phyloP scores from a whole-genome alignment of 768 basidiomycete genomes.

The Boletus reticulatus region DNA sequence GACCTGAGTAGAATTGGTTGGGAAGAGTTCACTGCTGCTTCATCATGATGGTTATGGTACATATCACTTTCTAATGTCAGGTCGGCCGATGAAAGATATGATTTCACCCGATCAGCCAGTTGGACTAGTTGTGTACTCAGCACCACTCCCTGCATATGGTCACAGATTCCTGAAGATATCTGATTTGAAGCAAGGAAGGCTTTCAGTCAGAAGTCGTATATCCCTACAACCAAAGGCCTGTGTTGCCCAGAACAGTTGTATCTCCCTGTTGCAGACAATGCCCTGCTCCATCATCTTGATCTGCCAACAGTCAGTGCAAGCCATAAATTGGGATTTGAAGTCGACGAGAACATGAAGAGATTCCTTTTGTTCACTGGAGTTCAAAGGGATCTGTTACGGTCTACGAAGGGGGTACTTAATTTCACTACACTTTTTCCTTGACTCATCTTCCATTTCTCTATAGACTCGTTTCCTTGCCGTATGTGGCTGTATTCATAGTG shows the following conservation, averaged over 20 bases:
- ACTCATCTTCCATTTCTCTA: too few relatives aligned
- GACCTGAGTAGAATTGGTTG: conserved; percentile 66
- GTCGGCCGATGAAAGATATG: conserved; percentile 42
- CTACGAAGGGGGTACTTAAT: too few relatives aligned
- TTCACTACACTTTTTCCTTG: too few relatives aligned
- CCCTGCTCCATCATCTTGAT: not conserved
- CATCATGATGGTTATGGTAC: conserved; percentile 74
- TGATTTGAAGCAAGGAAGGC: conserved; percentile 32
- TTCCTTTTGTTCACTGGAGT: conserved; percentile 1
- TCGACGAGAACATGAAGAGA: not conserved
- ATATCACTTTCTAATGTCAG: conserved; percentile 47
- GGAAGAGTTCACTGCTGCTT: conserved; percentile 64
- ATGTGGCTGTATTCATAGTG: too few relatives aligned
- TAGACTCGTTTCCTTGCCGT: too few relatives aligned
- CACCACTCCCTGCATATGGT: conserved; percentile 66
- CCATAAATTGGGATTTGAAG: conserved; percentile 37
- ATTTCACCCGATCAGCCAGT: conserved; percentile 57
- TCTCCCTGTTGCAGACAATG: conserved; percentile 72
- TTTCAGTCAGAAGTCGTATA: conserved; percentile 34
- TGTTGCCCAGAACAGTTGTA: conserved; percentile 68
- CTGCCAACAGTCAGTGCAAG: not conserved
- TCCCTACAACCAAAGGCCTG: conserved; percentile 59
- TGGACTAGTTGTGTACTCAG: conserved; percentile 79
- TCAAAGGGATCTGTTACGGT: not conserved
- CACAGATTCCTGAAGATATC: conserved; percentile 44